Conservation (phyloP, 2,329 filamentous ascomycete species). For the Rhexocercosporidium sp. region DNA sequence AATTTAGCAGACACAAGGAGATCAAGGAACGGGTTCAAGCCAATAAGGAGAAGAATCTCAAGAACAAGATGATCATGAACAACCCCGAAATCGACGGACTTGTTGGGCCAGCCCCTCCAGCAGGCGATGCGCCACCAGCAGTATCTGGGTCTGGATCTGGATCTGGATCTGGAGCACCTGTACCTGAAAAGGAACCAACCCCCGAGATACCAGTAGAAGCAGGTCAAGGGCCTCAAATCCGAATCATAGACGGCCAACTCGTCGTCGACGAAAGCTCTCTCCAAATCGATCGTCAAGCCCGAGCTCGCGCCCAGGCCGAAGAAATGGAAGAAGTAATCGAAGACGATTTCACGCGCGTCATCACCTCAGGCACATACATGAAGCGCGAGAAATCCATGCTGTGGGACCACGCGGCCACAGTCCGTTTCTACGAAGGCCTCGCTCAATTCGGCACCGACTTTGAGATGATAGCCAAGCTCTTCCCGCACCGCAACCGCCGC, state of each 20-base stretch:
- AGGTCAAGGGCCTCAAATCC: slow-evolving; percentile 30
- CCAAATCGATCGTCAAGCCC: slow-evolving; percentile 70
- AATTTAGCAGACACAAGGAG: slow-evolving; percentile 75
- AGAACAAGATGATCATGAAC: slow-evolving; percentile 38
- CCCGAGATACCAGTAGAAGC: not conserved
- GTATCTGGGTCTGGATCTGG: slow-evolving; percentile 15
- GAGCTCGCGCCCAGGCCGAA: slow-evolving; percentile 58
- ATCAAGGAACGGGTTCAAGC: slow-evolving; percentile 67
- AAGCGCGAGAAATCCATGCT: slow-evolving; percentile 67
- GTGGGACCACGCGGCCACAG: slow-evolving; percentile 75
- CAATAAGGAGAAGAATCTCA: slow-evolving; percentile 47
- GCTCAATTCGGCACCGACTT: slow-evolving; percentile 84
- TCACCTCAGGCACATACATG: slow-evolving; percentile 72
- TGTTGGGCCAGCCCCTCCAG: slow-evolving; percentile 40
- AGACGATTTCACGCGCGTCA: slow-evolving; percentile 75
- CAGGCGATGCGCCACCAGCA: slow-evolving; percentile 2
- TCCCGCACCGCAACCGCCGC: slow-evolving; percentile 71
- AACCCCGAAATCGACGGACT: slow-evolving; percentile 32
- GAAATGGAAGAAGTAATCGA: slow-evolving; percentile 69
- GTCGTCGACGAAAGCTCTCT: slow-evolving; percentile 72
- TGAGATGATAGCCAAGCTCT: slow-evolving; percentile 77
- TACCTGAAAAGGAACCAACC: slow-evolving; percentile 1
- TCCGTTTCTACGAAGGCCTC: slow-evolving; percentile 77
- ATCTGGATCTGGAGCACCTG: slow-evolving; percentile 12
- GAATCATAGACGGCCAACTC: slow-evolving; percentile 61